phyloP scores from a whole-genome alignment of 2,329 filamentous ascomycete species.

The Cordyceps tenuipes region DNA sequence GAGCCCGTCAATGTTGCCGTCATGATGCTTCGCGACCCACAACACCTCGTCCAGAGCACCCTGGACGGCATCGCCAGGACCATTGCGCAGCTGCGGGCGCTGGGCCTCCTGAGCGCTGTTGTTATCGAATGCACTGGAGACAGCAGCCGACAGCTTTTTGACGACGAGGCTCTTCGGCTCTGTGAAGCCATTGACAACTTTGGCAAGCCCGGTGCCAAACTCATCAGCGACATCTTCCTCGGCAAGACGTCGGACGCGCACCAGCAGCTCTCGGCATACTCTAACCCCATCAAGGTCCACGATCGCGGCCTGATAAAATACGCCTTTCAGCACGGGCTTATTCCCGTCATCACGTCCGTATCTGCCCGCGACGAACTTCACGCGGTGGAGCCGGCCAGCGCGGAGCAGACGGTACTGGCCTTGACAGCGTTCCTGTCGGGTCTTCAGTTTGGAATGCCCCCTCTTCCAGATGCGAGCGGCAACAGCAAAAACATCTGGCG shows the following conservation, averaged over 20 bases:
- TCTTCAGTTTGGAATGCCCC: constrained; percentile 36
- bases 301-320: constrained; percentile 25
- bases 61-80: constrained; percentile 74
- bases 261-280: constrained; percentile 16
- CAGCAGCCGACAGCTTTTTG: constrained; percentile 32
- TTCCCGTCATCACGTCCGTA: constrained; percentile 33
- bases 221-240: constrained; percentile 35
- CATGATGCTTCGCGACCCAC: constrained; percentile 71
- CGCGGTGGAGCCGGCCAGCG: constrained; percentile 31
- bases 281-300: constrained; percentile 22
- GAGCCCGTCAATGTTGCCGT: constrained; percentile 59
- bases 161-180: constrained; percentile 62
- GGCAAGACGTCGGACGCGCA: background rate
- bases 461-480: background rate
- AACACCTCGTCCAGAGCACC: constrained; percentile 59
- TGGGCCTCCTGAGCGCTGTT: constrained; percentile 75
- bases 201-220: constrained; percentile 57
- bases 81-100: constrained; percentile 68
- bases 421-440: constrained; percentile 70
- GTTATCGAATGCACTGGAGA: constrained; percentile 63
- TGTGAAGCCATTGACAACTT: constrained; percentile 66
- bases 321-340: constrained; percentile 25
- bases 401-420: constrained; percentile 62
- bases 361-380: constrained; percentile 34
- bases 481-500: background rate